Evolutionary conservation across 768 basidiomycete genomes (phyloP), one percentile per base, ranked within the genome.

Genomic region (Auriscalpium vulgare): DNA sequence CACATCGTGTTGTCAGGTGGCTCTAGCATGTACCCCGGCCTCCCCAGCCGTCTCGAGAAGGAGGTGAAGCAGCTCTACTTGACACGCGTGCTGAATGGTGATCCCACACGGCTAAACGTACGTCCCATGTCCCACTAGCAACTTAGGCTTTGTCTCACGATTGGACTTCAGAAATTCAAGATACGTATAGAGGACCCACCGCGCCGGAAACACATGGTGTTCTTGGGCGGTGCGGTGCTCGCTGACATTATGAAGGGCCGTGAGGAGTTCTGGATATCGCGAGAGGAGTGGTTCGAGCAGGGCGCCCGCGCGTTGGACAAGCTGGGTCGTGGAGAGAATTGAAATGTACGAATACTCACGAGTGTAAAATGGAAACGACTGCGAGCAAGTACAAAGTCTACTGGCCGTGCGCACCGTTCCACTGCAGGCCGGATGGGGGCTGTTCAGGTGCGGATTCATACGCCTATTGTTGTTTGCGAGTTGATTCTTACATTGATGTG

Each of bases 41-140:
- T 99, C 55, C 97, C 97, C 10, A 92, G 89, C 68, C 85, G 97
- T 47, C 78, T 99, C 46, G 97, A 98, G 74, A 98, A 98, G 76
- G 95, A 99, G 76, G 93, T 98, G 89, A 98, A 98, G 72, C 97
- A 98, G 71, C 78, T 98, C n/a, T 93, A 97, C 70, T 80, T 99
- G 58, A 89, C 90, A 2, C 79, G 85, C n/a, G 91, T 98, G 16
- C 78, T 98, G 47, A 78, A 81, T 47, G 86, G 90, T 16, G 87
- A 98, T 67, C 85, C 91, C 0, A 72, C 85, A 14, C 78, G 97
- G 38, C 69, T 97, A 64, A 94, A 88, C 69, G 95, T 97, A 60
- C 57, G 92, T 82, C 16, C 38, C 45, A 14, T 38, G 16, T n/a
- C 17, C 29, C 50, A 21, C 14, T 10, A 49, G 37, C 44, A 37